Evolutionary conservation across 495 filamentous ascomycete species (phyloP), one percentile per base, ranked within the genome.

Genomic region (Hypoxylon fuscum): DNA sequence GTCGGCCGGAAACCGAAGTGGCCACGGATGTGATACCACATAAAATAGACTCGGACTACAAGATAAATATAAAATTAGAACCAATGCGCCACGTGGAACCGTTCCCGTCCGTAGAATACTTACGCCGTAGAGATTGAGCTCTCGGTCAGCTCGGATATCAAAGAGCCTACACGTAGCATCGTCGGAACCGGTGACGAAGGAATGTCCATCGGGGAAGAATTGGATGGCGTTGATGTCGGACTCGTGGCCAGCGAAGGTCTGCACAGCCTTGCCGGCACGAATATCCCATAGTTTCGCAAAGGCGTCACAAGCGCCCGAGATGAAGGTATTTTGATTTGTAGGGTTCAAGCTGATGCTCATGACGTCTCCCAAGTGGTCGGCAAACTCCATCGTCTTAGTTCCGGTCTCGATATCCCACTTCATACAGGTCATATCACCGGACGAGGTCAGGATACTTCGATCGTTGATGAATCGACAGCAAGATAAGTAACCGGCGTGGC

Each of bases 281-380:
- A 98, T 96, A 83, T 98, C 95, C 95, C 95, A 98, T 27, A 98
- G 82, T 77, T 98, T 98, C 12, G 95, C 95, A 76, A 98, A 98
- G 27, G 93, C 93, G 74, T 98, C 95, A 76, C 95, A 98, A 66
- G 95, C 95, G 73, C 95, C 95, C 23, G 96, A 98, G 59, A 98
- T 94, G 74, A 98, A 98, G 66, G 94, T 96, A 72, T 93, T 93
- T 77, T 97, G 92, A 80, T 98, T 97, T 46, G 96, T 97, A 2
- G 95, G 95, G 79, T 98, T 98, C 81, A 98, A 91, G 83, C 96
- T 98, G 75, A 98, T 91, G 77, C 95, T 98, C 95, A 98, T 98
- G 58, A 98, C 95, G 72, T 98, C 95, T 74, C 95, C 95, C 20
- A 98, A 82, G 72, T 98, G 95, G 81, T 98, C 95, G 69, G 95